Conservation (phyloP, 345 rosid genomes). For the Microthlaspi erraticum region DNA sequence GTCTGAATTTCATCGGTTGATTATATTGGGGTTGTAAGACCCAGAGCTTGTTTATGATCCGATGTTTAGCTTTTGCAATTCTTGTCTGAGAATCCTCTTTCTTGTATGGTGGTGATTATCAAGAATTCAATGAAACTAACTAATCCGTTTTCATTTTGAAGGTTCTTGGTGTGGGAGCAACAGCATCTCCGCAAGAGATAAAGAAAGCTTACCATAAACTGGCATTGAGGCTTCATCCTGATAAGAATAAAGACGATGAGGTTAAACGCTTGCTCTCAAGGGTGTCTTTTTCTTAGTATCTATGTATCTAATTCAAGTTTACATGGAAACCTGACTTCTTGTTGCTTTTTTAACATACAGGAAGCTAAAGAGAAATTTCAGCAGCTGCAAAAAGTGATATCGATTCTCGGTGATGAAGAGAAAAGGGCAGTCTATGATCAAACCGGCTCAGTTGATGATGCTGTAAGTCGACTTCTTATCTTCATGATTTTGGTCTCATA, state of each 20-base stretch:
- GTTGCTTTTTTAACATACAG: slow-evolving; percentile 41
- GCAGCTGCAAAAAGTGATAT: slow-evolving; percentile 91
- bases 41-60: not conserved
- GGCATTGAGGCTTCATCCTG: slow-evolving; percentile 90
- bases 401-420: slow-evolving; percentile 88
- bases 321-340: slow-evolving; percentile 37
- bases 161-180: slow-evolving; percentile 58
- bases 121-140: not conserved
- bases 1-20: not conserved
- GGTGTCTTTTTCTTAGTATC: not conserved
- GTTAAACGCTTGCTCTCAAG: slow-evolving; percentile 33
- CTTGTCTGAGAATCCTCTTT: slow-evolving; percentile 3
- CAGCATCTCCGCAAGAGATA: slow-evolving; percentile 82
- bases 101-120: not conserved
- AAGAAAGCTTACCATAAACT: slow-evolving; percentile 88
- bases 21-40: slow-evolving; percentile 17
- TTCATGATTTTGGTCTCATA: not conserved
- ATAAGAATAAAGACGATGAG: slow-evolving; percentile 91
- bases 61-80: not conserved
- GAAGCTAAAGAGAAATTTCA: slow-evolving; percentile 97
- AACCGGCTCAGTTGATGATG: slow-evolving; percentile 89
- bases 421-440: slow-evolving; percentile 81
- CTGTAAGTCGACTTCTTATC: slow-evolving; percentile 57
- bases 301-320: slow-evolving; percentile 9
- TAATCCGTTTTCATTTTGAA: slow-evolving; percentile 33